Conservation (phyloP, 106 monocot species). For the Dioscorea zingiberensis region DNA sequence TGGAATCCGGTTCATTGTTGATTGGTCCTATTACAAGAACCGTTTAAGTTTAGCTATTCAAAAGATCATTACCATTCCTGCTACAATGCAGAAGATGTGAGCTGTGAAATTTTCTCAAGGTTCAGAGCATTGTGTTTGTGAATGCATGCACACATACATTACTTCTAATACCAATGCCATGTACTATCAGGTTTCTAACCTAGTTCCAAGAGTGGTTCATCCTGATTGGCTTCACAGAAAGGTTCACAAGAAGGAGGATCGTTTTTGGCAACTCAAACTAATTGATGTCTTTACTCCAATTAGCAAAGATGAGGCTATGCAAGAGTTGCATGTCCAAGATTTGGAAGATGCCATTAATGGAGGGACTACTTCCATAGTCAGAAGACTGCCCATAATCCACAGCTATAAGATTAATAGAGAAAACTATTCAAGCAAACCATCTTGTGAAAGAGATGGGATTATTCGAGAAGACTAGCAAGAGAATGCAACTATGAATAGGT, state of each 20-base stretch:
- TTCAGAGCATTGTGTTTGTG: neutral
- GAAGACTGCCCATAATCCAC: slow-evolving; percentile 28
- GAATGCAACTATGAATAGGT: slow-evolving; percentile 4
- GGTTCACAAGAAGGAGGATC: slow-evolving; percentile 81
- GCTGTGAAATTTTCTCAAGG: neutral
- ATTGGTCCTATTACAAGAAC: slow-evolving; percentile 97
- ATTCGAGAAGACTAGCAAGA: slow-evolving; percentile 12
- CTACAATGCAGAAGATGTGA: slow-evolving; percentile 96
- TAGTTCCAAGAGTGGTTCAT: slow-evolving; percentile 89
- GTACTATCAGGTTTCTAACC: slow-evolving; percentile 75
- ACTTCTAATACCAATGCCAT: neutral
- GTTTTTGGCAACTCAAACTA: slow-evolving; percentile 80
- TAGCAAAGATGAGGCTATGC: slow-evolving; percentile 15
- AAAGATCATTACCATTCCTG: slow-evolving; percentile 99
- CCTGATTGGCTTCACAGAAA: slow-evolving; percentile 98
- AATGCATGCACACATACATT: neutral
- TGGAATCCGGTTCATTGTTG: slow-evolving; percentile 77
- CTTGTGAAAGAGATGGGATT: slow-evolving; percentile 15
- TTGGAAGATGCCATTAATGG: slow-evolving; percentile 55
- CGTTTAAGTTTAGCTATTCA: slow-evolving; percentile 90
- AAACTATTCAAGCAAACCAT: slow-evolving; percentile 19
- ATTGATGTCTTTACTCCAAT: slow-evolving; percentile 58
- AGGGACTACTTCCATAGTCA: slow-evolving; percentile 9
- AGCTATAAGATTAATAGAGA: slow-evolving; percentile 39
- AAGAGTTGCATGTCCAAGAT: slow-evolving; percentile 28